Evolutionary conservation across 371 early-diverging fungal species (phyloP).

Genomic region (Mucor circinelloides): DNA sequence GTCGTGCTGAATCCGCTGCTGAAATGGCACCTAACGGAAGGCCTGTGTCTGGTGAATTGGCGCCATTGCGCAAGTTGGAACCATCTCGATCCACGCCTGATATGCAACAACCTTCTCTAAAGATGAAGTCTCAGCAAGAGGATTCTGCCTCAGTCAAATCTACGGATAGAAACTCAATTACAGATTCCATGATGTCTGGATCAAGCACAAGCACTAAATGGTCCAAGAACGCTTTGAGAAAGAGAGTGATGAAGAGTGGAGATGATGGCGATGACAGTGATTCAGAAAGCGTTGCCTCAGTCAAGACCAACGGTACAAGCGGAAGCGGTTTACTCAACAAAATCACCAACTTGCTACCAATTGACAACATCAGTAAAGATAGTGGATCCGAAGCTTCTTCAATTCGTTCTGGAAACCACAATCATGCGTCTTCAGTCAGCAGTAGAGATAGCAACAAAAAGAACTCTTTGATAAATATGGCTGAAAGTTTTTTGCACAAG

Average conservation of each 20-base stretch:
- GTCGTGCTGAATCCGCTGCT: slow-evolving; percentile 16
- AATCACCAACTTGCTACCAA: slow-evolving; percentile 13
- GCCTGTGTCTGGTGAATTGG: neutral
- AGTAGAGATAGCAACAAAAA: slow-evolving; percentile 11
- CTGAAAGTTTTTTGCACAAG: slow-evolving; percentile 10
- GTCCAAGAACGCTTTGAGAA: slow-evolving; percentile 14
- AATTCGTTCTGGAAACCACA: neutral
- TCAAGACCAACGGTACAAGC: neutral
- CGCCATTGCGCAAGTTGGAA: slow-evolving; percentile 1
- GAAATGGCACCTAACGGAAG: neutral
- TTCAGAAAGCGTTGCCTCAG: slow-evolving; percentile 5
- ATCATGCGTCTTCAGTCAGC: neutral
- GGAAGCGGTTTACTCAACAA: slow-evolving; percentile 15
- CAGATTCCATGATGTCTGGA: neutral
- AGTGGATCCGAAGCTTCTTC: neutral
- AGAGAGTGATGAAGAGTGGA: neutral
- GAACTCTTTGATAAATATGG: slow-evolving; percentile 7
- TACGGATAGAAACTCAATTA: slow-evolving; percentile 3
- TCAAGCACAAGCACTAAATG: slow-evolving; percentile 4
- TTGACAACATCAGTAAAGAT: neutral
- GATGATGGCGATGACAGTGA: slow-evolving; percentile 7
- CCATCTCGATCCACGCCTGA: slow-evolving; percentile 14
- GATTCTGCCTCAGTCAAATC: neutral
- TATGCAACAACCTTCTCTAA: neutral
- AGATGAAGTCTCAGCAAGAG: neutral